Evolutionary conservation across 176 grass and related monocot genomes (phyloP), one percentile per base, ranked within the genome.

Genomic region (Triticum monococcum): DNA sequence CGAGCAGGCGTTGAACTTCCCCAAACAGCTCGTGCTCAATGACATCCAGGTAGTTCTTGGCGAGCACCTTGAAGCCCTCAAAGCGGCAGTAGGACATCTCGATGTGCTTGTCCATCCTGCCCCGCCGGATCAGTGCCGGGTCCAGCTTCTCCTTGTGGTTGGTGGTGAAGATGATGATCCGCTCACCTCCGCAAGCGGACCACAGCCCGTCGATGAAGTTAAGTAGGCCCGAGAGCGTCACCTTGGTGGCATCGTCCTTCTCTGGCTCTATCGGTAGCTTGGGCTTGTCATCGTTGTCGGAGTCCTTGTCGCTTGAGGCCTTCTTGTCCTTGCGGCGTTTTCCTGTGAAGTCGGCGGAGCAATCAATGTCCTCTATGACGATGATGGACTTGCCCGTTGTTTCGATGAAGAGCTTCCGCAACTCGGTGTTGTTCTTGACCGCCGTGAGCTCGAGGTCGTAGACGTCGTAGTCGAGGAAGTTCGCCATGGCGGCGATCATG

Each of bases 31-130:
- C 31, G 3, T 93, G 91, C 13, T 50, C 48, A 5, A 18, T 0
- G 24, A 89, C 16, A n/a, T 78, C 87, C 0, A 96, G 72, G 79
- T 96, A 96, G 68, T 93, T 96, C 13, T 23, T 75, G 45, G 91
- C 87, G 3, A 96, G 79, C 24, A 96, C 89, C 85, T 88, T 93
- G 91, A 93, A 96, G 1, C 81, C 82, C 61, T 88, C 78, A 31
- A 88, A 93, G 11, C 66, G 33, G 41, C 91, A 96, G 74, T 93
- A 90, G 10, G 89, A 90, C 87, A 96, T 89, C 89, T 93, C 89
- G 64, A 96, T 91, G 85, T 96, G 94, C 85, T 81, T 91, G 79
- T 96, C 94, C 94, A 96, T 96, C 85, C 91, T 91, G 22, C 94
- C 94, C 0, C 79, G 68, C 5, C 91, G 88, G 79, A 93, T 88